Conservation (phyloP, 495 filamentous ascomycete genomes). For the Xanthoparmelia taractica region DNA sequence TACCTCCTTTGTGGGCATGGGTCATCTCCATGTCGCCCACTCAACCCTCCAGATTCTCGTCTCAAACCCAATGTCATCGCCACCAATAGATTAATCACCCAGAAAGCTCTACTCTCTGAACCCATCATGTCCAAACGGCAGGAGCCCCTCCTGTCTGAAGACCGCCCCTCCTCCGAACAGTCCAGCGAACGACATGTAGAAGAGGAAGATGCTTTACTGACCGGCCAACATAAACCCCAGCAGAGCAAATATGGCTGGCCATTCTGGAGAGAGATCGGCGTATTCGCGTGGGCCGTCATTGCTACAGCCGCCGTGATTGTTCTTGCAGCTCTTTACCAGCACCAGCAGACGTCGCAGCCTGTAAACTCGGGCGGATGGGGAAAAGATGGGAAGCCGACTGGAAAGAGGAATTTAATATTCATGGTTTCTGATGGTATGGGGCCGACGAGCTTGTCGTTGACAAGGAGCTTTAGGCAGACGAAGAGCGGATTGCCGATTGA, state of each 20-base stretch:
- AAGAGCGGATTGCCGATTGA: slow-evolving; percentile 57
- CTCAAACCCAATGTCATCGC: background rate
- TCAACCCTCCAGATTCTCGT: background rate
- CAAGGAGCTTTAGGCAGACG: slow-evolving; percentile 71
- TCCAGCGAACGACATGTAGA: slow-evolving; percentile 43
- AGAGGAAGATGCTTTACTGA: slow-evolving; percentile 61
- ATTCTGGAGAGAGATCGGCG: slow-evolving; percentile 60
- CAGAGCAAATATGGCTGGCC: slow-evolving; percentile 35
- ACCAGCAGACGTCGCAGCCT: slow-evolving; percentile 42
- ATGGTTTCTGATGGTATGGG: slow-evolving; percentile 99
- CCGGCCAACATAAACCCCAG: slow-evolving; percentile 43
- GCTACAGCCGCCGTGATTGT: slow-evolving; percentile 73
- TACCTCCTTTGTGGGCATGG: too few relatives aligned
- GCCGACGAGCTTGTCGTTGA: slow-evolving; percentile 77
- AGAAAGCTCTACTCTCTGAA: too few relatives aligned
- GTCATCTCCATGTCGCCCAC: too few relatives aligned
- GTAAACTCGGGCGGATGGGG: slow-evolving; percentile 30
- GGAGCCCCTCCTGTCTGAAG: slow-evolving; percentile 38
- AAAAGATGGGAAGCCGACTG: slow-evolving; percentile 45
- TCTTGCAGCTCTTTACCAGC: slow-evolving; percentile 65
- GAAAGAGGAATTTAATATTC: slow-evolving; percentile 90
- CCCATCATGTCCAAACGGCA: slow-evolving; percentile 36
- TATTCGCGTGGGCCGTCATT: slow-evolving; percentile 83
- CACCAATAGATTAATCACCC: background rate
- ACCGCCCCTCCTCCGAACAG: slow-evolving; percentile 39